Evolutionary conservation across 163 green algal species (phyloP).

Genomic region (Scenedesmus sp.): DNA sequence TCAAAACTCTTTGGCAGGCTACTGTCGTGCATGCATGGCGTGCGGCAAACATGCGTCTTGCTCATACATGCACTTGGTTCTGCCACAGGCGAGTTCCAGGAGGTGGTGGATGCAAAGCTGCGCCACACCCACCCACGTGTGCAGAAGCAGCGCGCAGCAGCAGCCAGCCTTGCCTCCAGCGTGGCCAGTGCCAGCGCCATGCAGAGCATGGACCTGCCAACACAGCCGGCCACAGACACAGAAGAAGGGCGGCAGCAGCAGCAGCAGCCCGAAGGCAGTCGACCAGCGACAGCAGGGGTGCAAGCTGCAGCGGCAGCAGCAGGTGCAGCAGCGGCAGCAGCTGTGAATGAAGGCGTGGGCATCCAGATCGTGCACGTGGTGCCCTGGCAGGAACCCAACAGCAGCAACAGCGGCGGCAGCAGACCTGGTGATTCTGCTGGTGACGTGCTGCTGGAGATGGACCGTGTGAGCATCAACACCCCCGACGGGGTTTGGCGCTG

Average conservation of each 20-base stretch:
- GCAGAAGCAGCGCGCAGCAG: neutral
- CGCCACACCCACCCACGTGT: constrained; percentile 29
- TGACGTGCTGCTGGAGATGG: constrained; percentile 74
- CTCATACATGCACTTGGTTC: neutral
- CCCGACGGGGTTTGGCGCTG: constrained; percentile 75
- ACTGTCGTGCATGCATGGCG: no score
- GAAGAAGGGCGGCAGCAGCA: no score
- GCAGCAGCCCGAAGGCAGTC: neutral
- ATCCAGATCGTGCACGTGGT: constrained; percentile 37
- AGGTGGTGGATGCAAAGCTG: constrained; percentile 53
- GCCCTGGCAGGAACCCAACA: neutral
- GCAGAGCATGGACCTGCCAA: neutral
- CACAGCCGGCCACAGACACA: neutral
- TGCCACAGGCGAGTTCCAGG: constrained; percentile 33
- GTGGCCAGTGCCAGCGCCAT: constrained; percentile 16
- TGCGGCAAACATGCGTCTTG: neutral
- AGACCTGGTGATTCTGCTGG: neutral
- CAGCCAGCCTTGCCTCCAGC: constrained; percentile 13
- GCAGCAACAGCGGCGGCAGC: constrained; percentile 32
- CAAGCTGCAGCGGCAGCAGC: constrained; percentile 18
- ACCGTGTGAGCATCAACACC: constrained; percentile 80
- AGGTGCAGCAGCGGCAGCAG: neutral
- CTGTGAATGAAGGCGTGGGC: neutral
- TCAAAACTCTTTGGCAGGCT: no score
- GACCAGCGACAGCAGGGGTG: neutral